phyloP scores from a whole-genome alignment of 805 yeast species.

The Pachysolen tannophilus region DNA sequence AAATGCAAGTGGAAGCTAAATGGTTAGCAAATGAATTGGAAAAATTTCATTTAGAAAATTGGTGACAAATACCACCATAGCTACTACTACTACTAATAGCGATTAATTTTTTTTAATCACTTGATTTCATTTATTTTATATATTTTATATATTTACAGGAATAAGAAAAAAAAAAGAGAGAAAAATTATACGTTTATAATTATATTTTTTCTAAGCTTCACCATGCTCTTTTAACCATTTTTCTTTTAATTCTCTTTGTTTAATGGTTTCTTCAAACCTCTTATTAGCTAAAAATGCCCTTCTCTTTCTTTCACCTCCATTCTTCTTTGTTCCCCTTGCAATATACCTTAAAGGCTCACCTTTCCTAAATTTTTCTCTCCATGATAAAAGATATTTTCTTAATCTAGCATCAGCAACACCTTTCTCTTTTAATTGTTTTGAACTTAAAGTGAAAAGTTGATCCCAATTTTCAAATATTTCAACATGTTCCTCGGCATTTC shows the following conservation, averaged over 20 bases:
- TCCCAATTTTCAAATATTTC: conserved; percentile 72
- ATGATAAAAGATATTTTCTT: conserved; percentile 65
- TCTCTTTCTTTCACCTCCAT: conserved; percentile 84
- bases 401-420: conserved; percentile 71
- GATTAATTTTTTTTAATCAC: too few relatives aligned
- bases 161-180: too few relatives aligned
- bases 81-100: too few relatives aligned
- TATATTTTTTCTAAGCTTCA: too few relatives aligned
- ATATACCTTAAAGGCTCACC: conserved; percentile 46
- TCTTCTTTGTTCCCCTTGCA: conserved; percentile 56
- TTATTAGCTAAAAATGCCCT: conserved; percentile 56
- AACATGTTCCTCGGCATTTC: conserved; percentile 57
- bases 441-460: conserved; percentile 48
- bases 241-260: conserved; percentile 23
- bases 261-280: conserved; percentile 44
- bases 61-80: too few relatives aligned
- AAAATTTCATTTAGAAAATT: too few relatives aligned
- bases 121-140: too few relatives aligned
- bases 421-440: conserved; percentile 54
- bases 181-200: too few relatives aligned
- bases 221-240: conserved; percentile 10
- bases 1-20: conserved; percentile 66
- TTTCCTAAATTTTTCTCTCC: conserved; percentile 60
- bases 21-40: conserved; percentile 37
- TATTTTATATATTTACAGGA: too few relatives aligned